Percentiles rank a stretch among this genome's conserved stretches.
Conservation (phyloP, 2,329 filamentous ascomycete species). For the Ceratocystis albifundus region DNA sequence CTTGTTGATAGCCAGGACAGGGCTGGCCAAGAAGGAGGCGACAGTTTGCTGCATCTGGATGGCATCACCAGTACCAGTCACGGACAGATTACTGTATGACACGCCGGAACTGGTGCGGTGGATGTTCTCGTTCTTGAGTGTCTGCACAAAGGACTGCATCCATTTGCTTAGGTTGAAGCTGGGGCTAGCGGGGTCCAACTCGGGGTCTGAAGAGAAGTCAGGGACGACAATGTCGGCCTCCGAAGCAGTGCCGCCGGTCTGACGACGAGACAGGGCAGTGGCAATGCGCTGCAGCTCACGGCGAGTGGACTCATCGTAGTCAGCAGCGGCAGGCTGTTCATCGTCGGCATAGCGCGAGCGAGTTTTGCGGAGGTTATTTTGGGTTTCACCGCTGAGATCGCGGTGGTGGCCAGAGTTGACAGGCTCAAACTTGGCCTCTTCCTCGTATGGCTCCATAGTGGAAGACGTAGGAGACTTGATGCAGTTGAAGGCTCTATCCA, state of each 20-base stretch:
- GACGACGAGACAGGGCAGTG: slow-evolving; percentile 32
- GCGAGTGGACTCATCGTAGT: slow-evolving; percentile 28
- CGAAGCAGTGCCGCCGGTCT: slow-evolving; percentile 26
- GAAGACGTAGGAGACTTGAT: neutral
- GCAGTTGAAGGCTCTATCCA: neutral
- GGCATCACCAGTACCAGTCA: slow-evolving; percentile 55
- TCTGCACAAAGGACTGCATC: slow-evolving; percentile 32
- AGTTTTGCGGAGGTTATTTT: neutral
- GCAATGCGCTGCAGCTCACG: slow-evolving; percentile 34
- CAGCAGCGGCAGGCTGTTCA: slow-evolving; percentile 15
- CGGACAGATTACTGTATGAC: slow-evolving; percentile 52
- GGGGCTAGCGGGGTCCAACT: slow-evolving; percentile 32
- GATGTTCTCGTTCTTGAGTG: slow-evolving; percentile 45
- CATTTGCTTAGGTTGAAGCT: slow-evolving; percentile 36
- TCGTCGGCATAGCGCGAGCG: slow-evolving; percentile 3
- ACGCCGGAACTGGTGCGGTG: slow-evolving; percentile 46
- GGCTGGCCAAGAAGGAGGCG: slow-evolving; percentile 45
- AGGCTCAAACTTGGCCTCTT: slow-evolving; percentile 13
- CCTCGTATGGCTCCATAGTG: slow-evolving; percentile 6
- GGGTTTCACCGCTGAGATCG: slow-evolving; percentile 9
- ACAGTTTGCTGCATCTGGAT: slow-evolving; percentile 60
- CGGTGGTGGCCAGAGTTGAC: neutral
- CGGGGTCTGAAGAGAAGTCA: slow-evolving; percentile 27
- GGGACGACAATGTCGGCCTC: slow-evolving; percentile 19
- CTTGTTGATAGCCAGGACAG: slow-evolving; percentile 36